Percentiles rank a stretch among this genome's conserved stretches.
Conservation (phyloP, 2,329 filamentous ascomycete genomes). For the Alternaria gansuensis region DNA sequence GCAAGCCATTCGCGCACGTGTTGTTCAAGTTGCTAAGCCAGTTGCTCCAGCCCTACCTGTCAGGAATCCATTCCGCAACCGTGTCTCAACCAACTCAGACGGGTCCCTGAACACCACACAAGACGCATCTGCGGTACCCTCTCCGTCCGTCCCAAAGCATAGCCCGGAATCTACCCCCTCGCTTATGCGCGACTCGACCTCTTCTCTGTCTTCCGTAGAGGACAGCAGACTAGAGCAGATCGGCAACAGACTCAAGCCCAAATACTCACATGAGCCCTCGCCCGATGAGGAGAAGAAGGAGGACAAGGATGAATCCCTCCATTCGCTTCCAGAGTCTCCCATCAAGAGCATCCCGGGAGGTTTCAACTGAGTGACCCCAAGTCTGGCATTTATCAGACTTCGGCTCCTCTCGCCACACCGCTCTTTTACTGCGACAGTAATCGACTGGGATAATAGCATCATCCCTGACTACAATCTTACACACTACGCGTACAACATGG, state of each 20-base stretch:
- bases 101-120: slow-evolving; percentile 34
- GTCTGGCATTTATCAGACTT: background rate
- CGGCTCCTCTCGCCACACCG: background rate
- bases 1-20: slow-evolving; percentile 75
- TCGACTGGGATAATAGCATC: background rate
- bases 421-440: background rate
- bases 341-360: slow-evolving; percentile 46
- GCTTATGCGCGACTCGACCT: slow-evolving; percentile 48
- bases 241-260: slow-evolving; percentile 38
- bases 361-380: slow-evolving; percentile 29
- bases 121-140: slow-evolving; percentile 32
- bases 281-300: slow-evolving; percentile 29
- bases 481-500: slow-evolving; percentile 3
- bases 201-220: slow-evolving; percentile 47
- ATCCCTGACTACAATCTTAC: background rate
- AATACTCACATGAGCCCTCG: slow-evolving; percentile 30
- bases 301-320: slow-evolving; percentile 53
- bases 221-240: slow-evolving; percentile 43
- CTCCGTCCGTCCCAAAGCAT: slow-evolving; percentile 36
- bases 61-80: slow-evolving; percentile 71
- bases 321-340: slow-evolving; percentile 53
- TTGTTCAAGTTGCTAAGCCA: slow-evolving; percentile 87
- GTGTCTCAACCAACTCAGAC: slow-evolving; percentile 49
- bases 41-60: slow-evolving; percentile 79
- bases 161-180: slow-evolving; percentile 49